Evolutionary conservation across 345 rosid genomes (phyloP).

Genomic region (Gossypioides kirkii): DNA sequence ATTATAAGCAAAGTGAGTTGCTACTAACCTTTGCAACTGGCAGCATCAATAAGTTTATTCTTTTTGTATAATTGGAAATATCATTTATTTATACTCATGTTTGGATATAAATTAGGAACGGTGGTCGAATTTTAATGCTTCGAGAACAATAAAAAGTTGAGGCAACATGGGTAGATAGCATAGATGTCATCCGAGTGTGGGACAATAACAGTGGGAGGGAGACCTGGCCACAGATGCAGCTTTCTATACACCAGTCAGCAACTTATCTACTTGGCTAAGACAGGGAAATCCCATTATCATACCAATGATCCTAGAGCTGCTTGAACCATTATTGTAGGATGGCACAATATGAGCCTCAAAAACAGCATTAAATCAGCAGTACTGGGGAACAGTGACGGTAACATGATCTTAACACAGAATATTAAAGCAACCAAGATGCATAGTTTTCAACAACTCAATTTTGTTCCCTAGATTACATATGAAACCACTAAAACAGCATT

Average conservation of each 20-base stretch:
- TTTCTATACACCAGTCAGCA: neutral
- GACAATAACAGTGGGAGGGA: too few relatives aligned
- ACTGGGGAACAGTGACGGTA: neutral
- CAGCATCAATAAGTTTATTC: too few relatives aligned
- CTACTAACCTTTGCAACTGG: too few relatives aligned
- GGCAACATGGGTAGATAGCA: too few relatives aligned
- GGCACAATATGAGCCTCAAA: neutral
- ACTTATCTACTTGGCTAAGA: neutral
- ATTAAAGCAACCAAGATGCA: neutral
- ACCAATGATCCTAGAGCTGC: neutral
- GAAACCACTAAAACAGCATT: neutral
- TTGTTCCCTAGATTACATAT: neutral
- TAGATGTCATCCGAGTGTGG: too few relatives aligned
- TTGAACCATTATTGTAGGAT: neutral
- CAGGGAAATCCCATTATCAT: neutral
- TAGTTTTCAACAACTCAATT: neutral
- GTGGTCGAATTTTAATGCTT: too few relatives aligned
- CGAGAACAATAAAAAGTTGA: too few relatives aligned
- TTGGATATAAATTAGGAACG: too few relatives aligned
- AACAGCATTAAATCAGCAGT: neutral
- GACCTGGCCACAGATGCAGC: neutral
- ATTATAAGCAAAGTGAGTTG: too few relatives aligned
- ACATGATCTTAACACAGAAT: neutral
- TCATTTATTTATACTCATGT: too few relatives aligned
- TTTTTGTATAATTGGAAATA: too few relatives aligned